Percentiles rank a stretch among this genome's conserved stretches.
These are phyloP conservation scores for Echeveria elegans DNA, from an alignment of 164 flowering plant genomes.

Conservation along the genomic window DNA sequence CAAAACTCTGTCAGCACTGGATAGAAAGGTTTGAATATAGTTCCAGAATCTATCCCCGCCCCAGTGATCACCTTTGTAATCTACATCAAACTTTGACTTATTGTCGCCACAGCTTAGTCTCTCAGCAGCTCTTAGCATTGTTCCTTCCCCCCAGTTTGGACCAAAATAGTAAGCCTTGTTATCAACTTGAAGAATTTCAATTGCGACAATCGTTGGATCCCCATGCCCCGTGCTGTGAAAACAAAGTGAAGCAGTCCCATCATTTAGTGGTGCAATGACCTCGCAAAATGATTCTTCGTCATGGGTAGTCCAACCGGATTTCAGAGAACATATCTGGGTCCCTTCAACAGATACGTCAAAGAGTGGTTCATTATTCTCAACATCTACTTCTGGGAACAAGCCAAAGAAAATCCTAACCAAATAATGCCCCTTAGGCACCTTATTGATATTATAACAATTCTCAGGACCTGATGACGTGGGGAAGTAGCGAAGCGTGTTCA, in stretches of 20 bases:
- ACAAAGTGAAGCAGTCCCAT: constrained; percentile 68
- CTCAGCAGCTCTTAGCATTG: constrained; percentile 55
- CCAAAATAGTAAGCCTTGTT: constrained; percentile 64
- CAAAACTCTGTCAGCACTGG: constrained; percentile 32
- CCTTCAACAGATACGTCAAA: constrained; percentile 92
- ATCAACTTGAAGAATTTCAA: constrained; percentile 88
- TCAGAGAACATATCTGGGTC: constrained; percentile 58
- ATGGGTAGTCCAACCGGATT: constrained; percentile 69
- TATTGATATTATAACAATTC: constrained; percentile 69
- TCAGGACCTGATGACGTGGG: constrained; percentile 82
- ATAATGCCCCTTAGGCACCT: constrained; percentile 74
- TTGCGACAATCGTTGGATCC: constrained; percentile 80
- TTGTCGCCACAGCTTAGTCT: constrained; percentile 59
- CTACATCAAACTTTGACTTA: constrained; percentile 60
- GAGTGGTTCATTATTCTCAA: constrained; percentile 59
- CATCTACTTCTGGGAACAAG: constrained; percentile 25
- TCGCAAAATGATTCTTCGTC: constrained; percentile 73
- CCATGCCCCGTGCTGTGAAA: constrained; percentile 99
- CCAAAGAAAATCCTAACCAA: constrained; percentile 77
- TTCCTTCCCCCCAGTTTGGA: constrained; percentile 46
- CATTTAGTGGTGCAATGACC: constrained; percentile 53
- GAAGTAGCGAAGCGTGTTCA: constrained; percentile 81
- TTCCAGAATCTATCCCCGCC: constrained; percentile 96
- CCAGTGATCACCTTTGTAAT: constrained; percentile 64
- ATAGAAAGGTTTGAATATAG: constrained; percentile 38